phyloP scores from a whole-genome alignment of 2,329 filamentous ascomycete genomes.

The Botrytis aclada region DNA sequence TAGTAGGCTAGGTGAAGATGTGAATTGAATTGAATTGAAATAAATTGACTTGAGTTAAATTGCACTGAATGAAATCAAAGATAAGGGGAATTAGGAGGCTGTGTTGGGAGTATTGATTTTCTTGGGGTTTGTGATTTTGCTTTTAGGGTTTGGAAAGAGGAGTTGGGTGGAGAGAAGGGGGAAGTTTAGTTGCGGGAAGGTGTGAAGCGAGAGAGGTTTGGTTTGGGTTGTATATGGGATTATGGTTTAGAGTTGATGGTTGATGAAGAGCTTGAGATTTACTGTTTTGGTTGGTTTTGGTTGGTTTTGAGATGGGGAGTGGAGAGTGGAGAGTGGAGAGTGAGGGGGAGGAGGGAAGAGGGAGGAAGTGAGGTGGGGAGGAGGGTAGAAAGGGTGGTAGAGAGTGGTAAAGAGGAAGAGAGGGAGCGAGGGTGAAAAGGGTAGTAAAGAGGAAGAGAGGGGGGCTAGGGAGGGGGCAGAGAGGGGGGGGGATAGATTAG shows the following conservation, averaged over 20 bases:
- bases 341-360: neutral
- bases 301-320: no score
- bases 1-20: neutral
- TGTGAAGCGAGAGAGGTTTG: no score
- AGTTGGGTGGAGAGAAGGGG: neutral
- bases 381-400: no score
- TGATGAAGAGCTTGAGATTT: neutral
- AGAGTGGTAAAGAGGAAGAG: neutral
- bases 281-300: neutral
- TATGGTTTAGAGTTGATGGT: no score
- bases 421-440: fast-evolving
- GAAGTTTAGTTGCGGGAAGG: fast-evolving
- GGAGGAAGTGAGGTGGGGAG: neutral
- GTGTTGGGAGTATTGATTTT: neutral
- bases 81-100: neutral
- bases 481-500: no score
- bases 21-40: neutral
- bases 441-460: no score
- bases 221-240: neutral
- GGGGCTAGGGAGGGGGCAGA: no score
- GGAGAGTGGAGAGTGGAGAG: no score
- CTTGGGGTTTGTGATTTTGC: neutral
- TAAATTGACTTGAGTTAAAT: neutral
- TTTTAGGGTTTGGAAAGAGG: neutral
- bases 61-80: no score